A percentile compares a stretch with the other conserved stretches of the same genome.
These are phyloP conservation scores for Protomyces macrosporus DNA, from an alignment of 1,139 yeast genomes.

Conservation along the genomic window DNA sequence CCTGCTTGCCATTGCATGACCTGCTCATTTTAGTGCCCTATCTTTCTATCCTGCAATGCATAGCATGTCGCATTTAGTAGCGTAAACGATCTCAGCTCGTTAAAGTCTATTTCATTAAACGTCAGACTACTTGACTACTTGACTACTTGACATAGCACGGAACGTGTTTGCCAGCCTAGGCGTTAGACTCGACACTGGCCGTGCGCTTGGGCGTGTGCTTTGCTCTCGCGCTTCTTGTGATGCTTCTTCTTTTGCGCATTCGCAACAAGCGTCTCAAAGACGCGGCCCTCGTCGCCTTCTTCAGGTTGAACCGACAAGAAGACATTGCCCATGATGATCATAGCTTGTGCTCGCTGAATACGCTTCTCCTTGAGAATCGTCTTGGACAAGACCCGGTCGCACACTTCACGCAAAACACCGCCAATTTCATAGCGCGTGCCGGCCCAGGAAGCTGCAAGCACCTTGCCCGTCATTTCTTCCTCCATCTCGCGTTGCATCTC, in stretches of 20 bases:
- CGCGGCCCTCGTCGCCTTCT: slow-evolving; percentile 86
- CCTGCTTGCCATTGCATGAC: no score
- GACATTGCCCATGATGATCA: slow-evolving; percentile 67
- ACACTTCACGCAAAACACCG: slow-evolving; percentile 79
- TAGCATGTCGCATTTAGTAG: not conserved
- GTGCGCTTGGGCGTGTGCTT: not conserved
- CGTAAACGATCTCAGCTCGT: no score
- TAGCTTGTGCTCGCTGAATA: slow-evolving; percentile 71
- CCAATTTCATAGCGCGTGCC: slow-evolving; percentile 88
- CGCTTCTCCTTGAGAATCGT: slow-evolving; percentile 53
- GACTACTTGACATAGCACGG: no score
- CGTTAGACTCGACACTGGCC: not conserved
- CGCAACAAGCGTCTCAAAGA: slow-evolving; percentile 86
- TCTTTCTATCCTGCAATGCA: not conserved
- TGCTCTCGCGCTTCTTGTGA: slow-evolving; percentile 40
- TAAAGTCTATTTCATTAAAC: no score
- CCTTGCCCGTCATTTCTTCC: slow-evolving; percentile 59
- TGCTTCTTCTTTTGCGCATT: slow-evolving; percentile 77
- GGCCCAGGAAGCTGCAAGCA: slow-evolving; percentile 92
- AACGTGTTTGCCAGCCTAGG: no score
- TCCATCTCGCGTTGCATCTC: slow-evolving; percentile 86
- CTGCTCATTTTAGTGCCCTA: no score
- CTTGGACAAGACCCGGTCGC: slow-evolving; percentile 71
- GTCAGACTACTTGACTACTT: no score
- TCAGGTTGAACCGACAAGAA: slow-evolving; percentile 61